A percentile compares a stretch with the other conserved stretches of the same genome.
phyloP scores from a whole-genome alignment of 2,329 filamentous ascomycete species.

The Didymella lethalis region DNA sequence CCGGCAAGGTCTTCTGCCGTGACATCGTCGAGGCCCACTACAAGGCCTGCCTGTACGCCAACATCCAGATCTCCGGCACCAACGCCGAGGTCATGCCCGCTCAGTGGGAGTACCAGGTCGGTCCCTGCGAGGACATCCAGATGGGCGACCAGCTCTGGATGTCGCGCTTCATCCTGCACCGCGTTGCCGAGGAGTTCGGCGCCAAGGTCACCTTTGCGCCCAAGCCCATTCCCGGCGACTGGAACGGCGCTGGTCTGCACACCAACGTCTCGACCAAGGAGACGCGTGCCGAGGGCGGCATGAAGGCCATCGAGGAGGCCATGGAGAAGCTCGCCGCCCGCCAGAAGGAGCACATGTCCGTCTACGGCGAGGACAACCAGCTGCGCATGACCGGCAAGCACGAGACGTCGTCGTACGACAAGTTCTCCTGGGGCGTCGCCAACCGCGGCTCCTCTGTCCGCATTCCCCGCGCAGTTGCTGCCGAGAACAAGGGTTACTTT shows the following conservation, averaged over 20 bases:
- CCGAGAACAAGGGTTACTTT: slow-evolving; percentile 94
- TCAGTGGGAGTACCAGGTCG: slow-evolving; percentile 98
- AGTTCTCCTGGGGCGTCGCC: slow-evolving; percentile 92
- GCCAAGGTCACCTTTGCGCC: slow-evolving; percentile 94
- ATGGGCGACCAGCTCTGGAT: slow-evolving; percentile 98
- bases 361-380: slow-evolving; percentile 96
- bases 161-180: slow-evolving; percentile 85
- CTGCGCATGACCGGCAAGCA: slow-evolving; percentile 90
- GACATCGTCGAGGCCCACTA: slow-evolving; percentile 97
- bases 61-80: slow-evolving; percentile 94
- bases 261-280: slow-evolving; percentile 90
- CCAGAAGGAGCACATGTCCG: slow-evolving; percentile 72
- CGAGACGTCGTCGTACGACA: slow-evolving; percentile 93
- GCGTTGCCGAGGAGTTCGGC: slow-evolving; percentile 95
- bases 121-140: slow-evolving; percentile 83
- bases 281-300: slow-evolving; percentile 90
- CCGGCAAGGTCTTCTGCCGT: slow-evolving; percentile 96
- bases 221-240: slow-evolving; percentile 94
- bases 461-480: slow-evolving; percentile 83
- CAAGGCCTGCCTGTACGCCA: slow-evolving; percentile 87
- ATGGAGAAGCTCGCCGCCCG: slow-evolving; percentile 62
- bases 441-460: slow-evolving; percentile 95
- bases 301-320: slow-evolving; percentile 90
- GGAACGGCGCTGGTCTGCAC: slow-evolving; percentile 96
- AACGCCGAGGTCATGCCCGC: slow-evolving; percentile 99